phyloP scores from a whole-genome alignment of 148 eudicot genomes.

The Fagopyrum esculentum region DNA sequence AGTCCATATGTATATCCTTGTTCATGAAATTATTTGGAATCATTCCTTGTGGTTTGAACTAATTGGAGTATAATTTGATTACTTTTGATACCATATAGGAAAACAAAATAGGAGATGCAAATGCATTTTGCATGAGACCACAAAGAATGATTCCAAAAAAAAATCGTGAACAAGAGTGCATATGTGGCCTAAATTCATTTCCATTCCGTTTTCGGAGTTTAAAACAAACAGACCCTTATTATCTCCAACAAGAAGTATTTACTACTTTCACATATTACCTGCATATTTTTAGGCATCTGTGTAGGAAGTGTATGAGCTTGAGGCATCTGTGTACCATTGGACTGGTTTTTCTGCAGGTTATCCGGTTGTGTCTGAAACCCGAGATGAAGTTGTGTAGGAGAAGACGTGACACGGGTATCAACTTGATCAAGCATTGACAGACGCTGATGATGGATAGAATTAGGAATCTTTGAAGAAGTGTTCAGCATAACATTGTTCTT shows the following conservation, averaged over 20 bases:
- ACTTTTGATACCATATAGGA: too few species aligned
- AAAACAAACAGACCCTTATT: too few species aligned
- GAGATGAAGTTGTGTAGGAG: constrained; percentile 18
- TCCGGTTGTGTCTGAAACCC: constrained; percentile 13
- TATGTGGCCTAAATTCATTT: too few species aligned
- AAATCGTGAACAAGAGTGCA: too few species aligned
- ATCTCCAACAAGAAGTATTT: neutral
- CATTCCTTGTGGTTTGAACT: too few species aligned
- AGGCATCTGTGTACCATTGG: constrained; percentile 12
- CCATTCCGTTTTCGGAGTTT: too few species aligned
- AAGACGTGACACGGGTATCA: constrained; percentile 12
- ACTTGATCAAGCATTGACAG: constrained; percentile 26
- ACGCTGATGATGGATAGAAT: constrained; percentile 25
- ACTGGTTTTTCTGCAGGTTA: constrained; percentile 15
- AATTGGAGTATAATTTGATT: too few species aligned
- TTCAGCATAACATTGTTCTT: neutral
- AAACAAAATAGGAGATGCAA: too few species aligned
- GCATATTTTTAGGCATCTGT: neutral
- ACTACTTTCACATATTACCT: neutral
- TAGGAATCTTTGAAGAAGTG: neutral
- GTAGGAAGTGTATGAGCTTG: neutral
- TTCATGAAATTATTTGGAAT: too few species aligned
- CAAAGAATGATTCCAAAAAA: too few species aligned
- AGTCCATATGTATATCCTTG: too few species aligned
- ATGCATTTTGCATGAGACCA: too few species aligned